These are phyloP conservation scores for Triglochin maritima DNA, from an alignment of 106 monocot species.

Conservation along the genomic window DNA sequence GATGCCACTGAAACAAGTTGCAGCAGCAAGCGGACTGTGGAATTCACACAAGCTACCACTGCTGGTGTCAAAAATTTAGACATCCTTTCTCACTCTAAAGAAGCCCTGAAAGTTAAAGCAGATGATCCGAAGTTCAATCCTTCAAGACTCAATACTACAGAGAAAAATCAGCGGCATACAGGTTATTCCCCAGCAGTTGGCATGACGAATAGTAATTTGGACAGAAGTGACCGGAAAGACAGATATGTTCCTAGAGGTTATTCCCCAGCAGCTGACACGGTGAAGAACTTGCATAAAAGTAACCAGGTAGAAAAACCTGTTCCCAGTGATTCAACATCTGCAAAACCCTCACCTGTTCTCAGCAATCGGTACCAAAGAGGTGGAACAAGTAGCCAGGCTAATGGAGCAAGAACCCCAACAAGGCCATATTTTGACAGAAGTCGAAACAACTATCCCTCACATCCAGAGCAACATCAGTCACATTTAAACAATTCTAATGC, in stretches of 20 bases:
- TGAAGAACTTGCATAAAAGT: not conserved
- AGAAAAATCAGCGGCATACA: not conserved
- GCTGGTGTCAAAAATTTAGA: not conserved
- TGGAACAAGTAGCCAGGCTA: not conserved
- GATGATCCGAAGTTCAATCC: not conserved
- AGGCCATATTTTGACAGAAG: conserved; percentile 3
- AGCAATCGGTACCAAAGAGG: conserved; percentile 3
- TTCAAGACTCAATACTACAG: not conserved
- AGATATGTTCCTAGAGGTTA: not conserved
- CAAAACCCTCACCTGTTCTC: not conserved
- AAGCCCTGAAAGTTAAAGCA: not conserved
- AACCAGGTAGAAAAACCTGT: not conserved
- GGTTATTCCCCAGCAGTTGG: not conserved
- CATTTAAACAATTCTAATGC: not conserved
- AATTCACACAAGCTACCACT: not conserved
- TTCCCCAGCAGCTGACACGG: not conserved
- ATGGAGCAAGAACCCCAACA: not conserved
- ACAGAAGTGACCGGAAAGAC: not conserved
- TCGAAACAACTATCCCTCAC: not conserved
- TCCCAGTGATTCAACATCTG: not conserved
- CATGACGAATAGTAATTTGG: not conserved
- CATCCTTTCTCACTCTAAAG: no score
- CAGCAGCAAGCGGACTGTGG: not conserved
- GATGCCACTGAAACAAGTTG: not conserved
- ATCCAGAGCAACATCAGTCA: not conserved